Evolutionary conservation across 2,329 filamentous ascomycete species (phyloP), one percentile per base, ranked within the genome.

Genomic region (Daldinia sp.): DNA sequence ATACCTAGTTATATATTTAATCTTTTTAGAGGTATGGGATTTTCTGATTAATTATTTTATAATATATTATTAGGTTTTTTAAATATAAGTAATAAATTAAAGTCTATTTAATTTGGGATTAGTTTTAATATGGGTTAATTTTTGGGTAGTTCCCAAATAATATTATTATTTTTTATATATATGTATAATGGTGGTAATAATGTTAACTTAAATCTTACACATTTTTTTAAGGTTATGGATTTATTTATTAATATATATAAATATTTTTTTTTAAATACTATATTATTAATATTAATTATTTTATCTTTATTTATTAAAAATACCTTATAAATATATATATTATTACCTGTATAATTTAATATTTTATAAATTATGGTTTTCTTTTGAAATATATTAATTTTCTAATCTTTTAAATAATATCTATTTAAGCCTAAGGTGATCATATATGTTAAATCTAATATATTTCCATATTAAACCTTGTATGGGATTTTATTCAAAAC

Each of bases 321-420:
- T 41, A 51, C n/a, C 29, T 39, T 35, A 50, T 50, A 32, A 35
- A 32, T 29, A 32, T 32, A 32, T 50, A 35, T 37, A 11, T 15
- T 25, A n/a, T 50, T 50, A 25, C 13, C 15, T 13, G 35, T 25
- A 25, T 50, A 50, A 3, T 9, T 50, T 19, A 50, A 50, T n/a
- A 50, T 50, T 37, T 50, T 50, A 35, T 35, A 35, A 13, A 23
- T 50, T 25, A 50, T n/a, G 10, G 15, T 35, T n/a, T 25, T 13
- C 23, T 34, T n/a, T 50, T 50, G 23, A 21, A 50, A 50, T 50
- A 50, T 50, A 37, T 50, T 50, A 13, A 50, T 19, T 25, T 50
- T 50, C 35, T 35, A 23, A 35, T 50, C 25, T n/a, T n/a, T n/a
- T n/a, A n/a, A n/a, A n/a, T n/a, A n/a, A n/a, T n/a, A n/a, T n/a